A percentile compares a stretch with the other conserved stretches of the same genome.
Conservation (phyloP, 495 filamentous ascomycete genomes). For the Podospora conica region DNA sequence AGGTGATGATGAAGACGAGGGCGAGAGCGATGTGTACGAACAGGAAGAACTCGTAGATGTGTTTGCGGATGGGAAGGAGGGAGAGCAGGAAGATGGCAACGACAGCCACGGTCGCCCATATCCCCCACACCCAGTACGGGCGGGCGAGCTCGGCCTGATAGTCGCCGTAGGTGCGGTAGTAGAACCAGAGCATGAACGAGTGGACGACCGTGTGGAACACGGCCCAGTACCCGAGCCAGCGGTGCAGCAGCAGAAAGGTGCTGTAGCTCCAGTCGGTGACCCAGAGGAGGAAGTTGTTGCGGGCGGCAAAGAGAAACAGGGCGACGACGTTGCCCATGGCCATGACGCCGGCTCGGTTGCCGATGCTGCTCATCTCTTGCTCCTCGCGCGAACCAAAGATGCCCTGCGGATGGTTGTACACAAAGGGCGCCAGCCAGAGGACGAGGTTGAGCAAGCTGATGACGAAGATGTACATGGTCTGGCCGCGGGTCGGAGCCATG, state of each 20-base stretch:
- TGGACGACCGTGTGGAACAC: slow-evolving; percentile 2
- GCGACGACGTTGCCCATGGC: slow-evolving; percentile 30
- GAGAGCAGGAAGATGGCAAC: slow-evolving; percentile 1
- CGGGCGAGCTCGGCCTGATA: background rate
- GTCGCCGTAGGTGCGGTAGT: background rate
- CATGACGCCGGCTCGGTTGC: slow-evolving; percentile 36
- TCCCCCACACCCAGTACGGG: slow-evolving; percentile 13
- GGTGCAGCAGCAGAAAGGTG: slow-evolving; percentile 41
- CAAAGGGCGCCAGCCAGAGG: slow-evolving; percentile 20
- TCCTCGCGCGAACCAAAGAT: slow-evolving; percentile 10
- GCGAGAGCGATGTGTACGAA: slow-evolving; percentile 18
- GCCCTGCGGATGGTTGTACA: slow-evolving; percentile 16
- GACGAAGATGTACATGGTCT: slow-evolving; percentile 28
- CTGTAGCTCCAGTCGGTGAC: slow-evolving; percentile 40
- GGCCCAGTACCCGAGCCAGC: slow-evolving; percentile 26
- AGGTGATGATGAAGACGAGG: slow-evolving; percentile 26
- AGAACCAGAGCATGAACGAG: slow-evolving; percentile 2
- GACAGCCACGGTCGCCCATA: slow-evolving; percentile 10
- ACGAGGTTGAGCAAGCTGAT: slow-evolving; percentile 32
- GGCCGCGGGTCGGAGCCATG: slow-evolving; percentile 29
- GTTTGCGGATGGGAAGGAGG: slow-evolving; percentile 5
- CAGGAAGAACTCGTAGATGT: slow-evolving; percentile 23
- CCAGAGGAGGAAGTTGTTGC: slow-evolving; percentile 43
- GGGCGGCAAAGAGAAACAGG: slow-evolving; percentile 31
- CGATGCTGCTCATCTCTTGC: slow-evolving; percentile 19